These are phyloP conservation scores for Thyridium curvatum DNA, from an alignment of 2,329 filamentous ascomycete genomes.

Conservation along the genomic window DNA sequence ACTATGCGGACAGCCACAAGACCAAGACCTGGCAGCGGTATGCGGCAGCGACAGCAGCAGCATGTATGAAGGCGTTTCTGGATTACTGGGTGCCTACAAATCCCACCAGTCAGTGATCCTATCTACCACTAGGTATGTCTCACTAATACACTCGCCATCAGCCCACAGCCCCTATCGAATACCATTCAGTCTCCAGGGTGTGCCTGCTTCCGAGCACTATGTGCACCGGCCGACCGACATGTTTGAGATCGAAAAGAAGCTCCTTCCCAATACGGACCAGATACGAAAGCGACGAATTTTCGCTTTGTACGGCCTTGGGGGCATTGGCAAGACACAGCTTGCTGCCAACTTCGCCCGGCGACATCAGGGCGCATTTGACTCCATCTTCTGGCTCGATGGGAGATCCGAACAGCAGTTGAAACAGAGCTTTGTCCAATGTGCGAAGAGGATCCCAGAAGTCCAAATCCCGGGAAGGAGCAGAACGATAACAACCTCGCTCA, in stretches of 20 bases:
- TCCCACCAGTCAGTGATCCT: too few relatives aligned
- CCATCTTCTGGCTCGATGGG: constrained; percentile 24
- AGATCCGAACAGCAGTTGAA: constrained; percentile 18
- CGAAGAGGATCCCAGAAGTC: constrained; percentile 12
- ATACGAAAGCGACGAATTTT: constrained; percentile 7
- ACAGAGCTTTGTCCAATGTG: constrained; percentile 17
- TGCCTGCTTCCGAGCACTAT: constrained; percentile 13
- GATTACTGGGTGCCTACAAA: neutral
- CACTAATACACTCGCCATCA: constrained; percentile 2
- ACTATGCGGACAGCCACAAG: constrained; percentile 32
- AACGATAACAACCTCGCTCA: constrained; percentile 4
- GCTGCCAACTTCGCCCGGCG: constrained; percentile 12
- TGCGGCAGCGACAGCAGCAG: constrained; percentile 21
- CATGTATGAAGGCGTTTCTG: constrained; percentile 13
- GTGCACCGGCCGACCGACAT: constrained; percentile 10
- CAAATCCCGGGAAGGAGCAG: constrained; percentile 10
- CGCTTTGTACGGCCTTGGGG: constrained; percentile 11
- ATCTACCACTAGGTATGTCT: too few relatives aligned
- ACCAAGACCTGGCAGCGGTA: constrained; percentile 25
- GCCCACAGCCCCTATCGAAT: constrained; percentile 9
- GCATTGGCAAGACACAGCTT: constrained; percentile 13
- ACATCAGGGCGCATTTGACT: constrained; percentile 15
- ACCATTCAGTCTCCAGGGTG: constrained; percentile 9
- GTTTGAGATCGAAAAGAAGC: constrained; percentile 10
- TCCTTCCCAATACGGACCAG: constrained; percentile 7